phyloP scores from a whole-genome alignment of 2,329 filamentous ascomycete species.

The Cladorrhinum sp. region DNA sequence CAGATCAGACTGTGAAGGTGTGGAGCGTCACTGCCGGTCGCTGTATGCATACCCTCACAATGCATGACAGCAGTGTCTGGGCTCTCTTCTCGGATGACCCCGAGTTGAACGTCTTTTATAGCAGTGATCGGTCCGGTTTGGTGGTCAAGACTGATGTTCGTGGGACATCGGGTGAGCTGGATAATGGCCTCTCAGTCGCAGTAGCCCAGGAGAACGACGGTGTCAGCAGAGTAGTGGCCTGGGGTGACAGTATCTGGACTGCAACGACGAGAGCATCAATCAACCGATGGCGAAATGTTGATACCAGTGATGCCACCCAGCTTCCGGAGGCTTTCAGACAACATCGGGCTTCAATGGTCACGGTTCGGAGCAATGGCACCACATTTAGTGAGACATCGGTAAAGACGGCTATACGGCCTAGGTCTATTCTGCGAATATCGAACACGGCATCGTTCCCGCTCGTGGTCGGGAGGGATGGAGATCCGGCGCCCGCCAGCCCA shows the following conservation, averaged over 20 bases:
- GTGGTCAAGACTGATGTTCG: conserved; percentile 96
- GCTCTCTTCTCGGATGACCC: conserved; percentile 88
- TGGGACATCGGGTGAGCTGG: conserved; percentile 67
- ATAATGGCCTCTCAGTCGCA: conserved; percentile 87
- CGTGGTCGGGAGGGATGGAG: conserved; percentile 51
- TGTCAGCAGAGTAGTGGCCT: conserved; percentile 64
- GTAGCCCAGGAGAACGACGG: conserved; percentile 88
- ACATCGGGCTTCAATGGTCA: conserved; percentile 46
- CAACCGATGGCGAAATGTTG: conserved; percentile 85
- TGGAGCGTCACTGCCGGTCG: conserved; percentile 95
- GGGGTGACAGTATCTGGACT: conserved; percentile 81
- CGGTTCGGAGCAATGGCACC: conserved; percentile 36
- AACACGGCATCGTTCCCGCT: conserved; percentile 76
- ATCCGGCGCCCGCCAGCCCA: conserved; percentile 38
- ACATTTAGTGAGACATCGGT: conserved; percentile 32
- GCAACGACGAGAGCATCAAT: conserved; percentile 88
- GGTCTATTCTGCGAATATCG: conserved; percentile 77
- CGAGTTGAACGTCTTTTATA: conserved; percentile 86
- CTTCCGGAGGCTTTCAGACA: conserved; percentile 55
- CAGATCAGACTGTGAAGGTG: conserved; percentile 95
- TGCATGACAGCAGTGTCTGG: conserved; percentile 99
- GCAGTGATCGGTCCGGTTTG: conserved; percentile 84
- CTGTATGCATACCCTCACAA: conserved; percentile 97
- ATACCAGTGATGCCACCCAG: conserved; percentile 70
- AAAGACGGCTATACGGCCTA: conserved; percentile 69